A percentile compares a stretch with the other conserved stretches of the same genome.
Conservation (phyloP, 129 eudicot genomes). For the Flaveria linearis region DNA sequence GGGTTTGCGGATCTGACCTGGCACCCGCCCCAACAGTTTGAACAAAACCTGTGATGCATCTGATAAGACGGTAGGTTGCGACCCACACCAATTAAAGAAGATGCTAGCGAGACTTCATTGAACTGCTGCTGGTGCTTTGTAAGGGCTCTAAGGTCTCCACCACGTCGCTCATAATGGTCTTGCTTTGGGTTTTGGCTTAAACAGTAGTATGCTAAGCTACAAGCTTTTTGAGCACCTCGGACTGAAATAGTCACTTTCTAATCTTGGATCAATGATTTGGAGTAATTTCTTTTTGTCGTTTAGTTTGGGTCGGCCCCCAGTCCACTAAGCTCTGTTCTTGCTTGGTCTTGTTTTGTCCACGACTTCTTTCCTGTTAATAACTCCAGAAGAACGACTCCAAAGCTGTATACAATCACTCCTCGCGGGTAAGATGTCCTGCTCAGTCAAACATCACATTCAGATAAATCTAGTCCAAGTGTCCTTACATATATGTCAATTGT, state of each 20-base stretch:
- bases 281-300: conserved; percentile 83
- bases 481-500: no score
- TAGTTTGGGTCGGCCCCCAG: conserved; percentile 90
- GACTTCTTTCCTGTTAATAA: conserved; percentile 83
- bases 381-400: conserved; percentile 90
- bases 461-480: not conserved
- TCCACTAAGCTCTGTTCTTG: conserved; percentile 92
- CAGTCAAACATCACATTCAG: conserved; percentile 20
- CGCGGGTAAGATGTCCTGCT: conserved; percentile 92
- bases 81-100: conserved; percentile 35
- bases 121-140: conserved; percentile 51
- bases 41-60: conserved; percentile 59
- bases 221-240: conserved; percentile 82
- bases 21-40: conserved; percentile 64
- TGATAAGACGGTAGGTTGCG: conserved; percentile 42
- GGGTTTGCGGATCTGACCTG: conserved; percentile 73
- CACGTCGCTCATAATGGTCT: conserved; percentile 92
- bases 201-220: conserved; percentile 90
- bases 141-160: conserved; percentile 91
- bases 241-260: conserved; percentile 79
- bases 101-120: conserved; percentile 48
- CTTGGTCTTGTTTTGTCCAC: conserved; percentile 94
- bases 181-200: conserved; percentile 94
- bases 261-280: conserved; percentile 82
- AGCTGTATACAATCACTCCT: conserved; percentile 96